Evolutionary conservation across 2,329 filamentous ascomycete genomes (phyloP), one percentile per base, ranked within the genome.

Genomic region (Pseudomassariella vexata): DNA sequence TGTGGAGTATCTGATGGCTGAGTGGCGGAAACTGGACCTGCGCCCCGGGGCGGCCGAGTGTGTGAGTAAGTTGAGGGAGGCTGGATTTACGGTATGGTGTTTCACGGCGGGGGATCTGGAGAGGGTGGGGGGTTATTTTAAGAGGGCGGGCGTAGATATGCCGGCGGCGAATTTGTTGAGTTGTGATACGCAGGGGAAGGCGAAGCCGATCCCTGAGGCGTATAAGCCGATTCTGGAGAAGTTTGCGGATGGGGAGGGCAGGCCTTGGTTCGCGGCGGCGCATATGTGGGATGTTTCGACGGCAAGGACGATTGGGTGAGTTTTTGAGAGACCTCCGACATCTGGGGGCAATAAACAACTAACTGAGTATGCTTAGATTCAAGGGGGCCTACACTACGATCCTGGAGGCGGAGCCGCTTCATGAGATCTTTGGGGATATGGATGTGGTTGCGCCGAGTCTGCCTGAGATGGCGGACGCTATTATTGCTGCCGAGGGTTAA

Each of bases 201-300:
- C 63, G 1, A 77, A 75, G 48, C 73, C 73, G 0, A 63, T 60
- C 1, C 50, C 63, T 3, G 58, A 45, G 16, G 63, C 66, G 0
- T 76, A 76, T 42, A 45, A 50, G 37, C 56, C 59, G 2, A 16
- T 35, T 17, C 28, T 32, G 10, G 10, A 32, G 14, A 29, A 33
- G 19, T 47, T 69, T 7, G 48, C 66, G 18, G 57, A 60, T 14
- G 50, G 46, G 30, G 24, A 29, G 1, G 48, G 53, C 0, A 53
- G 65, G 35, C 61, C 60, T 24, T 76, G 71, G 71, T 76, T 76
- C 47, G 73, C 69, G 1, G 73, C 73, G 1, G 73, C 69, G 15
- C 73, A 77, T 51, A 68, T 70, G 60, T 76, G 73, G 73, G 73
- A 78, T 56, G 70, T 71, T 1, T 60, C 62, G 10, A 68, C 70